Conservation (phyloP, 2,329 filamentous ascomycete species). For the Knufia petricola region DNA sequence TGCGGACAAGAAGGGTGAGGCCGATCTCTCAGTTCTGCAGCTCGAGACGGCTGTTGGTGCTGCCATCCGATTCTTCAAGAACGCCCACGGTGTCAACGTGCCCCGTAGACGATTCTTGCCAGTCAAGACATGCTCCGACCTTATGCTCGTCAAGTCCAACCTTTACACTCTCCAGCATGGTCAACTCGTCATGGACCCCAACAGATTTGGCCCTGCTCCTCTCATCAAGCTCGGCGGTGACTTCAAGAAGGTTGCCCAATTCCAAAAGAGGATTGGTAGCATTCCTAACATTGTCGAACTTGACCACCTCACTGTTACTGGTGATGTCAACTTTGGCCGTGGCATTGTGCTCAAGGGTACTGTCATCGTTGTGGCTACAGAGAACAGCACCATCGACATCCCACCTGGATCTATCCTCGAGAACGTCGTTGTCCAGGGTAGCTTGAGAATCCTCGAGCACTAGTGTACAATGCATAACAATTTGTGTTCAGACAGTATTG, state of each 20-base stretch:
- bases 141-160: conserved; percentile 99
- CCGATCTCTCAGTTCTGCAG: conserved; percentile 93
- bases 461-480: conserved; percentile 31
- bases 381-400: conserved; percentile 95
- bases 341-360: conserved; percentile 90
- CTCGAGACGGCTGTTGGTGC: conserved; percentile 97
- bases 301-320: conserved; percentile 87
- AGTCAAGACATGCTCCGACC: conserved; percentile 98
- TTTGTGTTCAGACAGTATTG: background rate
- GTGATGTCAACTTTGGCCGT: conserved; percentile 90
- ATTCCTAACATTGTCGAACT: conserved; percentile 43
- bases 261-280: conserved; percentile 43
- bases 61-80: conserved; percentile 96
- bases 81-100: conserved; percentile 97
- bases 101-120: conserved; percentile 95
- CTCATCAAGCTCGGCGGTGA: conserved; percentile 97
- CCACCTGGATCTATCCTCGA: conserved; percentile 93
- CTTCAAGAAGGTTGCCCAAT: conserved; percentile 98
- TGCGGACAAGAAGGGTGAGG: conserved; percentile 99
- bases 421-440: conserved; percentile 98
- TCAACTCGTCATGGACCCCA: conserved; percentile 92
- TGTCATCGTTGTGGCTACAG: conserved; percentile 96
- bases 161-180: conserved; percentile 98
- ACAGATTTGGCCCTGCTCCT: conserved; percentile 89
- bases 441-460: conserved; percentile 65